phyloP scores from a whole-genome alignment of 116 monocot species.

The Posidonia oceanica region DNA sequence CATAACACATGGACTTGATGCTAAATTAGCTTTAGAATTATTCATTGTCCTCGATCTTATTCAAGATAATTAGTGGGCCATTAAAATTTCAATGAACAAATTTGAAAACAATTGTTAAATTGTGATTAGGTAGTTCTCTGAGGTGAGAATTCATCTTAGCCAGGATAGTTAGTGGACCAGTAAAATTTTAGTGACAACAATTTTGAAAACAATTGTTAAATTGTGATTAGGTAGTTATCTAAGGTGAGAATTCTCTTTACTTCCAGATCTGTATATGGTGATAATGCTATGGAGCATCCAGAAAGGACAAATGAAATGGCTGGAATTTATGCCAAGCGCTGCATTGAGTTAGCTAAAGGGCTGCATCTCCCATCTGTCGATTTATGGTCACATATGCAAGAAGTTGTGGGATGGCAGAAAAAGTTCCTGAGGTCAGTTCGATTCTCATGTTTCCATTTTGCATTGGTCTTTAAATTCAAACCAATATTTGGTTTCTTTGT shows the following conservation, averaged over 20 bases:
- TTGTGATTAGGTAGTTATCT: background rate
- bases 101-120: too few relatives aligned
- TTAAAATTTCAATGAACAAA: too few relatives aligned
- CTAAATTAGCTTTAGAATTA: too few relatives aligned
- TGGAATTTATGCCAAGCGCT: conserved; percentile 64
- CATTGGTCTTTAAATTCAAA: too few relatives aligned
- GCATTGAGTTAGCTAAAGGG: conserved; percentile 59
- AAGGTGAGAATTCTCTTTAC: background rate
- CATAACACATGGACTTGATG: too few relatives aligned
- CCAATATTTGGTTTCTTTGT: background rate
- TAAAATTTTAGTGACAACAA: too few relatives aligned
- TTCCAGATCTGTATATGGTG: conserved; percentile 65
- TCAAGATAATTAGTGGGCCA: too few relatives aligned
- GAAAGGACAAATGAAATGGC: conserved; percentile 87
- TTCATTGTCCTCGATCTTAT: too few relatives aligned
- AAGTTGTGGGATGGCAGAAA: conserved; percentile 65
- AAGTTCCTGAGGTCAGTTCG: conserved; percentile 56
- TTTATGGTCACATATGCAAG: conserved; percentile 80
- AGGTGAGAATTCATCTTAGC: background rate
- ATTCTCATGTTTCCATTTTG: background rate
- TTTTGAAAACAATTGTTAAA: too few relatives aligned
- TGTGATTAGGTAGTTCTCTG: background rate
- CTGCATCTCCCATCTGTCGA: conserved; percentile 55
- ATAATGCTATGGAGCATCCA: conserved; percentile 52
- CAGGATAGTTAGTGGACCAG: too few relatives aligned